These are phyloP conservation scores for Naganishia vishniacii DNA, from an alignment of 768 basidiomycete species.

Conservation along the genomic window DNA sequence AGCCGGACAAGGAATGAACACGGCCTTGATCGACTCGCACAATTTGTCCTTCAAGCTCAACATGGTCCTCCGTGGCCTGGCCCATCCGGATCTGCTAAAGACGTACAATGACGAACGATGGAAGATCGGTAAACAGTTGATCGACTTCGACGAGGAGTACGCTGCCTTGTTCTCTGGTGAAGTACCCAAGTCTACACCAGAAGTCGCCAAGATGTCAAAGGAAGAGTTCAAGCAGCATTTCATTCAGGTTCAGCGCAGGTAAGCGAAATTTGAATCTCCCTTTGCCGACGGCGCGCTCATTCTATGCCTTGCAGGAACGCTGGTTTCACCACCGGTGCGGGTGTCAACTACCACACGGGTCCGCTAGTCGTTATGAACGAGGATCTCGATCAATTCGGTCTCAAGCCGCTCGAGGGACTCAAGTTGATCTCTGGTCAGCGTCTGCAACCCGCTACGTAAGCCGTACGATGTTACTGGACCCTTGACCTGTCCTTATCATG, in stretches of 20 bases:
- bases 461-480: neutral
- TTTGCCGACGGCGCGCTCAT: neutral
- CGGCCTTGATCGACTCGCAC: slow-evolving; percentile 30
- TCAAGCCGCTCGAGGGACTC: slow-evolving; percentile 23
- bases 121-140: slow-evolving; percentile 31
- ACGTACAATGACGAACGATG: slow-evolving; percentile 45
- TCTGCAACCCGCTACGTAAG: slow-evolving; percentile 25
- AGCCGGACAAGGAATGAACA: slow-evolving; percentile 37
- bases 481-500: too few relatives aligned
- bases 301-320: slow-evolving; percentile 23
- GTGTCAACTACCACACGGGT: slow-evolving; percentile 24
- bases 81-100: slow-evolving; percentile 35
- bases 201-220: slow-evolving; percentile 23
- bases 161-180: slow-evolving; percentile 28
- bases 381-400: slow-evolving; percentile 21
- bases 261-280: neutral
- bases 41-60: slow-evolving; percentile 31
- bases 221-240: slow-evolving; percentile 26
- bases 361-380: slow-evolving; percentile 25
- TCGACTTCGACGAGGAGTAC: slow-evolving; percentile 31
- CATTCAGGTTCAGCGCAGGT: slow-evolving; percentile 30
- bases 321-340: slow-evolving; percentile 28
- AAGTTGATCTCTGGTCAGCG: slow-evolving; percentile 24
- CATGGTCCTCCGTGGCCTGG: slow-evolving; percentile 40
- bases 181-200: slow-evolving; percentile 24